Percentiles rank a stretch among this genome's conserved stretches.
Evolutionary conservation across 805 yeast genomes (phyloP).

Genomic region (Candida ponderosae): DNA sequence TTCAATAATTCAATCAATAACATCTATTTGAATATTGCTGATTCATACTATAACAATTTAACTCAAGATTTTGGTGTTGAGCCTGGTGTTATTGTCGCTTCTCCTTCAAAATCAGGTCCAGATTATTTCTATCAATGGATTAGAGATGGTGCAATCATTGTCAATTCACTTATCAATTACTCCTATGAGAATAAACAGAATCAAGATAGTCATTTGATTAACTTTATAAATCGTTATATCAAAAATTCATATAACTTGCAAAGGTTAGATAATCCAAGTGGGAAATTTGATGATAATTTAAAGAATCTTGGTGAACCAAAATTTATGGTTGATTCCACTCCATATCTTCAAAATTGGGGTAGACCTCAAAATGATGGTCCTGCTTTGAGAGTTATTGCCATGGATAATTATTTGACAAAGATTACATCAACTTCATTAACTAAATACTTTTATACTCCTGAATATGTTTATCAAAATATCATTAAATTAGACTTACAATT

Average conservation of each 20-base stretch:
- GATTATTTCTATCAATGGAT: constrained; percentile 88
- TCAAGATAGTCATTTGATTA: constrained; percentile 16
- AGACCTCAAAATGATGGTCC: constrained; percentile 97
- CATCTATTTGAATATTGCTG: constrained; percentile 43
- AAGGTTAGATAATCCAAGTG: constrained; percentile 61
- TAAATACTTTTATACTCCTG: constrained; percentile 19
- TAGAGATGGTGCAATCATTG: constrained; percentile 81
- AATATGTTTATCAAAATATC: constrained; percentile 37
- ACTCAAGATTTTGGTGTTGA: constrained; percentile 31
- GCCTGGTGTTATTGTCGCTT: constrained; percentile 74
- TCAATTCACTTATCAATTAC: constrained; percentile 52
- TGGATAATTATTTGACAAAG: constrained; percentile 42
- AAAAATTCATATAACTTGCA: constrained; percentile 54
- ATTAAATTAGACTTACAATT: constrained; percentile 67
- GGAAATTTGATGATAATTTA: constrained; percentile 37
- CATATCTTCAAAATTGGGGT: constrained; percentile 75
- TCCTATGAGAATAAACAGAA: constrained; percentile 34
- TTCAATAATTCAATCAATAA: constrained; percentile 30
- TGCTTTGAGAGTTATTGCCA: constrained; percentile 65
- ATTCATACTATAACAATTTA: constrained; percentile 20
- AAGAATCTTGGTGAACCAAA: constrained; percentile 87
- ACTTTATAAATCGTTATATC: constrained; percentile 51
- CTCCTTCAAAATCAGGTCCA: constrained; percentile 66
- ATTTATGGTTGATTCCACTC: constrained; percentile 55
- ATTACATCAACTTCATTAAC: constrained; percentile 17